A percentile compares a stretch with the other conserved stretches of the same genome.
These are phyloP conservation scores for Penicillium dipodomyicola DNA, from an alignment of 495 filamentous ascomycete species.

Conservation along the genomic window DNA sequence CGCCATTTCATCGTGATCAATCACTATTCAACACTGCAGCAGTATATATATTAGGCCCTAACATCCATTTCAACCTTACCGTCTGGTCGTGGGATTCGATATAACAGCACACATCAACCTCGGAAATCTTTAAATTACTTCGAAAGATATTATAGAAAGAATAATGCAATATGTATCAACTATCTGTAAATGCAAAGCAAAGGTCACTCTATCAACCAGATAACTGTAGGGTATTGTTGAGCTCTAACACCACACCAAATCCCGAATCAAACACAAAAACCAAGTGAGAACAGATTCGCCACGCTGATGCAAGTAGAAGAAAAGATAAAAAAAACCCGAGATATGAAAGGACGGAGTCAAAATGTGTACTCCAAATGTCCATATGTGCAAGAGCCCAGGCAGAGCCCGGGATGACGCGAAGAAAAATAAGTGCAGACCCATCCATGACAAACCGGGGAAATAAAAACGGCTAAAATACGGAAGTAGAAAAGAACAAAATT, in stretches of 20 bases:
- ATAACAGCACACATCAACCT: neutral
- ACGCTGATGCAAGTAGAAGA: slow-evolving; percentile 33
- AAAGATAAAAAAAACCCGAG: slow-evolving; percentile 10
- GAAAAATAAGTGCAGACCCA: neutral
- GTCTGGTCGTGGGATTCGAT: neutral
- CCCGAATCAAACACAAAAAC: slow-evolving; percentile 15
- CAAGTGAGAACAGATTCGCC: slow-evolving; percentile 22
- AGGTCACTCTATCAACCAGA: slow-evolving; percentile 5
- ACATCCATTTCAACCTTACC: too few species aligned
- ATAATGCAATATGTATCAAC: neutral
- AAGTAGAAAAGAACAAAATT: neutral
- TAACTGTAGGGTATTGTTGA: slow-evolving; percentile 10
- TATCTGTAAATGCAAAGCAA: slow-evolving; percentile 3
- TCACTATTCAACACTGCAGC: too few species aligned
- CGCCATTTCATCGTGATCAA: too few species aligned
- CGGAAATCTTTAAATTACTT: neutral
- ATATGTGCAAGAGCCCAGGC: neutral
- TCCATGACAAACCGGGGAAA: neutral
- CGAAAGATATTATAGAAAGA: neutral
- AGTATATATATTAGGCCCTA: too few species aligned
- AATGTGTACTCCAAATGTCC: neutral
- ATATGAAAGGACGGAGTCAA: neutral
- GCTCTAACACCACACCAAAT: slow-evolving; percentile 15
- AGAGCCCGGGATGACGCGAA: neutral
- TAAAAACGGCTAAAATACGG: neutral